Evolutionary conservation across 208 protist species (phyloP).

Genomic region (Strigomonas culicis): DNA sequence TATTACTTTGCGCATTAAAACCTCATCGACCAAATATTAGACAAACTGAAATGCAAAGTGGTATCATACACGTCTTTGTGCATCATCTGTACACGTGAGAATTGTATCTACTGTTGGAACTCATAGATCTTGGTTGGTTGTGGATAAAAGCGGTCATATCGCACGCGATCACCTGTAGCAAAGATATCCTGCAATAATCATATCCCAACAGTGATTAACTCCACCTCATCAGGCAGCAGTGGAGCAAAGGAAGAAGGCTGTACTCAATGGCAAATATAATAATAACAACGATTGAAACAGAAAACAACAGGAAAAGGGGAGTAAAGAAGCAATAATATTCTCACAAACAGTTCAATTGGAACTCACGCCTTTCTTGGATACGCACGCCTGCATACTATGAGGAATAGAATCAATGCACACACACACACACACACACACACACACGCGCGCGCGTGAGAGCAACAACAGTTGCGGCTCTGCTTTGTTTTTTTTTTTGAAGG

Average conservation of each 20-base stretch:
- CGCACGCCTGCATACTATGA: too few species aligned
- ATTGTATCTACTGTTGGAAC: too few species aligned
- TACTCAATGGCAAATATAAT: background rate
- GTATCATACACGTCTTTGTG: background rate
- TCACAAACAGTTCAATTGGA: too few species aligned
- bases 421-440: background rate
- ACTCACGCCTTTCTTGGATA: background rate
- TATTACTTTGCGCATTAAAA: background rate
- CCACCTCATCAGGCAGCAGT: background rate
- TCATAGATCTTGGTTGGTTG: slow-evolving; percentile 58
- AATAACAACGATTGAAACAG: background rate
- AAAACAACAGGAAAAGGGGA: background rate
- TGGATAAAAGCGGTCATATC: slow-evolving; percentile 32
- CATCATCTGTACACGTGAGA: too few species aligned
- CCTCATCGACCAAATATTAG: background rate
- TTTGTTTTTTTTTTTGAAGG: background rate
- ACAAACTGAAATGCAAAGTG: background rate
- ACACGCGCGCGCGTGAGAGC: background rate
- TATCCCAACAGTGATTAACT: background rate
- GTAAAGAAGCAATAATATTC: too few species aligned
- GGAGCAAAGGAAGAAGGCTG: too few species aligned
- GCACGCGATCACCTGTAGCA: slow-evolving; percentile 34
- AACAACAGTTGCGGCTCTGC: background rate
- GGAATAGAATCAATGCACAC: background rate
- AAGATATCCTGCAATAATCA: slow-evolving; percentile 44